Percentiles rank a stretch among this genome's conserved stretches.
Conservation (phyloP, 2,329 filamentous ascomycete genomes). For the Magnaporthiopsis poae region DNA sequence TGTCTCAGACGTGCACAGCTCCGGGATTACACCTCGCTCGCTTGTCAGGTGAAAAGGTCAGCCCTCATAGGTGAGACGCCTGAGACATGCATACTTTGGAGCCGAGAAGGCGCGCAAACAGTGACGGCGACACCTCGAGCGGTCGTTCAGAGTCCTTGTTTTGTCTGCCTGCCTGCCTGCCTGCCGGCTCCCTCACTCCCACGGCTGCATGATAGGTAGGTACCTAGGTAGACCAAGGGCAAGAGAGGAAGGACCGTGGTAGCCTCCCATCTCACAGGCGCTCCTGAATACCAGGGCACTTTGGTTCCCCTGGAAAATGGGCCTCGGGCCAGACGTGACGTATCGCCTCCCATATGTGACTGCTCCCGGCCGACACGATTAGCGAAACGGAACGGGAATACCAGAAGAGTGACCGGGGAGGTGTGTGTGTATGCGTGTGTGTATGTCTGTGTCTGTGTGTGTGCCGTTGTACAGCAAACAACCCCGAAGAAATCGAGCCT, state of each 20-base stretch:
- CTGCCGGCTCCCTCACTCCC: too few species aligned
- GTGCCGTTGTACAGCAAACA: conserved; percentile 17
- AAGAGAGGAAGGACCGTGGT: neutral
- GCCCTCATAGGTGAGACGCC: conserved; percentile 4
- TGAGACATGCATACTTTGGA: conserved; percentile 6
- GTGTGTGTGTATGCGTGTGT: neutral
- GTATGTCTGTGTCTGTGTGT: conserved; percentile 3
- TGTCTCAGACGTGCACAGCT: conserved; percentile 1
- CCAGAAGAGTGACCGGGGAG: conserved; percentile 11
- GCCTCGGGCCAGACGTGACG: conserved; percentile 83
- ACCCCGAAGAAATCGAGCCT: conserved; percentile 24
- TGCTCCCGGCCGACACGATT: conserved; percentile 25
- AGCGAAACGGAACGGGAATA: conserved; percentile 12
- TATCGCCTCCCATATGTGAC: conserved; percentile 91
- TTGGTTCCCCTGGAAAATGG: conserved; percentile 68
- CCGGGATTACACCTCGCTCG: conserved; percentile 6
- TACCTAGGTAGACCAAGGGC: too few species aligned
- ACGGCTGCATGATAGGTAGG: too few species aligned
- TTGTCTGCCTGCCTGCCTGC: too few species aligned
- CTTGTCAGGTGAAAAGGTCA: conserved; percentile 5
- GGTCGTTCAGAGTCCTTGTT: too few species aligned
- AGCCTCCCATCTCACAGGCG: conserved; percentile 47
- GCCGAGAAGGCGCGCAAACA: neutral
- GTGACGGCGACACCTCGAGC: too few species aligned
- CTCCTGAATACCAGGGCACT: conserved; percentile 60